These are phyloP conservation scores for Parasarocladium wereldwijsianum DNA, from an alignment of 2,329 filamentous ascomycete genomes.

Conservation along the genomic window DNA sequence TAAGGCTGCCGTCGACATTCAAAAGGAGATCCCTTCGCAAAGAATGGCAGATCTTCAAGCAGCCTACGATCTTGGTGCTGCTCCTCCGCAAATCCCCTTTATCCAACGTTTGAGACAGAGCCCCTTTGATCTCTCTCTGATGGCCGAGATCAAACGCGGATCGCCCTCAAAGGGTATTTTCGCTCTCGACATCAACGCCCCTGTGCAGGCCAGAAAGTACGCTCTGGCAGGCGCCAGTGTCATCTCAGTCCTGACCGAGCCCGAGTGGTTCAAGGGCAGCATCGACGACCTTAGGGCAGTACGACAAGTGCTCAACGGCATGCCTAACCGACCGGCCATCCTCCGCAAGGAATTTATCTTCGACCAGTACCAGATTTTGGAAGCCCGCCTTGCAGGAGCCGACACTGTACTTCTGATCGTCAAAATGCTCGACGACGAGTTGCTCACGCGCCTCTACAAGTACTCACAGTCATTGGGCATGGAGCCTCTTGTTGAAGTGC, in stretches of 20 bases:
- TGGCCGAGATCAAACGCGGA: slow-evolving; percentile 94
- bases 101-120: slow-evolving; percentile 66
- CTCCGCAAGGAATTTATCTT: slow-evolving; percentile 96
- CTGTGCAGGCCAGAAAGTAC: slow-evolving; percentile 80
- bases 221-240: slow-evolving; percentile 89
- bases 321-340: slow-evolving; percentile 85
- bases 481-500: slow-evolving; percentile 95
- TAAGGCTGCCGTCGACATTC: slow-evolving; percentile 57
- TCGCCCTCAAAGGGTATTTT: slow-evolving; percentile 96
- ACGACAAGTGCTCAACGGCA: slow-evolving; percentile 72
- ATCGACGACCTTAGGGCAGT: slow-evolving; percentile 86
- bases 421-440: slow-evolving; percentile 78
- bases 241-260: slow-evolving; percentile 96
- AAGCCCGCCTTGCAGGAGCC: slow-evolving; percentile 81
- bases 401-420: slow-evolving; percentile 94
- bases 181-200: slow-evolving; percentile 72
- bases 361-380: slow-evolving; percentile 94
- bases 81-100: slow-evolving; percentile 73
- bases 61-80: slow-evolving; percentile 68
- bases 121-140: slow-evolving; percentile 76
- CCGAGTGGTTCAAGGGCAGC: slow-evolving; percentile 97
- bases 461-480: slow-evolving; percentile 87
- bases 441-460: slow-evolving; percentile 65
- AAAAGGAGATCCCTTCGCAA: slow-evolving; percentile 77
- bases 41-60: slow-evolving; percentile 72